Conservation (phyloP, 495 filamentous ascomycete genomes). For the Cryomyces antarcticus region DNA sequence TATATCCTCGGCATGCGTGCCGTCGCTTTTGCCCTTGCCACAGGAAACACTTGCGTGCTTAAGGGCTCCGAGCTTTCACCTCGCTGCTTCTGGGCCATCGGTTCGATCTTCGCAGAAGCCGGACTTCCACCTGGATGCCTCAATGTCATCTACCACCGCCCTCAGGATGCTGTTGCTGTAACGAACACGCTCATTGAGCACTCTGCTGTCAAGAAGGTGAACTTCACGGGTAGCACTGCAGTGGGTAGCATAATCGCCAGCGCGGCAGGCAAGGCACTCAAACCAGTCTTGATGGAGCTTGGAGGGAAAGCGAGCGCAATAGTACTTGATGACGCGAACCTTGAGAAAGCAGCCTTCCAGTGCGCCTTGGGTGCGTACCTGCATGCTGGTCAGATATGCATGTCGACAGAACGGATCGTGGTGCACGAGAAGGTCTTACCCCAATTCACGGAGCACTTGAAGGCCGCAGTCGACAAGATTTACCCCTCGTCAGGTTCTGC, state of each 20-base stretch:
- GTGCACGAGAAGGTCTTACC: slow-evolving; percentile 50
- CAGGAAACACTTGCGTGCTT: slow-evolving; percentile 57
- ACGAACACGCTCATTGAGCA: slow-evolving; percentile 36
- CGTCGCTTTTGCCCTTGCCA: slow-evolving; percentile 55
- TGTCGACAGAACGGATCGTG: slow-evolving; percentile 76
- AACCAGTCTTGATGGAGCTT: slow-evolving; percentile 46
- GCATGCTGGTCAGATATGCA: slow-evolving; percentile 68
- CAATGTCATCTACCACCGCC: slow-evolving; percentile 33
- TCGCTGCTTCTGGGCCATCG: slow-evolving; percentile 51
- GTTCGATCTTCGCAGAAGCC: slow-evolving; percentile 48
- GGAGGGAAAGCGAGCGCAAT: slow-evolving; percentile 41
- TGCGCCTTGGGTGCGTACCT: slow-evolving; percentile 33
- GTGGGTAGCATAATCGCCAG: slow-evolving; percentile 35
- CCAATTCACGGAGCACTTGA: slow-evolving; percentile 42
- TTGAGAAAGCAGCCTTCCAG: slow-evolving; percentile 31
- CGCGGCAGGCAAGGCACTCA: slow-evolving; percentile 39
- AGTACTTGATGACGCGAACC: slow-evolving; percentile 36
- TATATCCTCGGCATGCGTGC: slow-evolving; percentile 23
- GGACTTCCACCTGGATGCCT: slow-evolving; percentile 41
- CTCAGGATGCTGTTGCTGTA: slow-evolving; percentile 30
- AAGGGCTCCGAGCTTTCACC: slow-evolving; percentile 66
- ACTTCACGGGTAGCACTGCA: slow-evolving; percentile 38
- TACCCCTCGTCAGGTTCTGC: slow-evolving; percentile 19
- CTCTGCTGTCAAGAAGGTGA: slow-evolving; percentile 37
- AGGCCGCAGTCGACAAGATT: slow-evolving; percentile 14